phyloP scores from a whole-genome alignment of 345 rosid species.

The Pugionium dolabratum region DNA sequence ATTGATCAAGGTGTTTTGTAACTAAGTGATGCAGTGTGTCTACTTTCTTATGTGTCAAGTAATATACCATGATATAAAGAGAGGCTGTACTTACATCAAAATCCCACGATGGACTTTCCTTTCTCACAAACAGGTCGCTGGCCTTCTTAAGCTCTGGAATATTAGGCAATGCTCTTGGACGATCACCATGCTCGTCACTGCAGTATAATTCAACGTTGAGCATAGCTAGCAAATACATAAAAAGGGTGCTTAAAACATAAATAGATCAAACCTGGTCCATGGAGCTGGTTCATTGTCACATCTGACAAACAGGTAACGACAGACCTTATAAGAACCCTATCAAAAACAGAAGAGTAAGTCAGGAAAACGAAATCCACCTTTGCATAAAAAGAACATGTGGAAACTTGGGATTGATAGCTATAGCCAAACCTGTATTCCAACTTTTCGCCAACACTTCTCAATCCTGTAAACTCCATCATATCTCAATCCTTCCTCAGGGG shows the following conservation, averaged over 20 bases:
- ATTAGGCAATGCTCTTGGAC: conserved; percentile 59
- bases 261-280: conserved; percentile 66
- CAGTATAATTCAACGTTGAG: conserved; percentile 6
- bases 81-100: conserved; percentile 54
- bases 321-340: conserved; percentile 61
- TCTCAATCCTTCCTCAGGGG: conserved; percentile 69
- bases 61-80: background rate
- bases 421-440: conserved; percentile 54
- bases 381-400: background rate
- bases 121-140: conserved; percentile 54
- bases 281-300: conserved; percentile 82
- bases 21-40: background rate
- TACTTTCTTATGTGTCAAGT: background rate
- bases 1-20: background rate
- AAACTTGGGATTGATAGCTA: background rate
- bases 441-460: conserved; percentile 80
- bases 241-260: background rate
- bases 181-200: conserved; percentile 74
- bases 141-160: conserved; percentile 55
- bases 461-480: conserved; percentile 76
- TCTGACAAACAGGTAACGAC: conserved; percentile 74
- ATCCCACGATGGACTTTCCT: conserved; percentile 66
- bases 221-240: background rate
- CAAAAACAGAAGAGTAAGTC: background rate
- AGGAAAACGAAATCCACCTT: background rate